These are phyloP conservation scores for Cladobotryum mycophilum DNA, from an alignment of 2,329 filamentous ascomycete genomes.

Conservation along the genomic window DNA sequence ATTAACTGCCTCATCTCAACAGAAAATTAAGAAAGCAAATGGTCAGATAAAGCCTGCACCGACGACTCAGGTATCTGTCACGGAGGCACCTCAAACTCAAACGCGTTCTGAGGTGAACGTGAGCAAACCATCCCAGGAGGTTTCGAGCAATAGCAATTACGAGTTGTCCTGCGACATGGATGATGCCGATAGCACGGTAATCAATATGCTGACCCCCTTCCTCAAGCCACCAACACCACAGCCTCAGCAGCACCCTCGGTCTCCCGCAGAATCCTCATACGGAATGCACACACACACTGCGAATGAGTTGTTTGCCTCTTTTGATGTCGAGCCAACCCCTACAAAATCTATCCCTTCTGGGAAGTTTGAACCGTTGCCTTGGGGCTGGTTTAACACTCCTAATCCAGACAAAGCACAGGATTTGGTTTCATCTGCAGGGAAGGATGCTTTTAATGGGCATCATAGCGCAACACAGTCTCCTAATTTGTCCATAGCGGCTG, in stretches of 20 bases:
- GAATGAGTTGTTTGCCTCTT: constrained; percentile 42
- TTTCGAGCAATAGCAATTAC: neutral
- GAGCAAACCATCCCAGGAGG: neutral
- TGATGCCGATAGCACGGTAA: constrained; percentile 34
- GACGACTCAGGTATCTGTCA: neutral
- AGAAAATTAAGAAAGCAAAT: neutral
- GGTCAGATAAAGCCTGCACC: neutral
- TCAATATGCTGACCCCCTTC: constrained; percentile 44
- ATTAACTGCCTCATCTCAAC: neutral
- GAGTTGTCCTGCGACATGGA: constrained; percentile 14
- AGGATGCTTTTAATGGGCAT: constrained; percentile 20
- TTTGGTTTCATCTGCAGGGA: constrained; percentile 14
- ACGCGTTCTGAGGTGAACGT: no score
- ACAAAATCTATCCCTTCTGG: constrained; percentile 22
- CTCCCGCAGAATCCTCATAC: constrained; percentile 42
- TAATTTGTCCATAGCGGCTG: neutral
- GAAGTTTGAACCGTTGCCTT: constrained; percentile 39
- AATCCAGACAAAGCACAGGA: constrained; percentile 23
- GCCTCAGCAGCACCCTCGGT: constrained; percentile 25
- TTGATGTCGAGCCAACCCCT: constrained; percentile 28
- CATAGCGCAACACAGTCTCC: constrained; percentile 5
- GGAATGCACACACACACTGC: constrained; percentile 49
- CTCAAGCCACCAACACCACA: constrained; percentile 40
- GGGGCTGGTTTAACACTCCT: constrained; percentile 42
- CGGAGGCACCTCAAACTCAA: no score